Conservation (phyloP, 208 protist genomes). For the Crithidia acanthocephali region DNA sequence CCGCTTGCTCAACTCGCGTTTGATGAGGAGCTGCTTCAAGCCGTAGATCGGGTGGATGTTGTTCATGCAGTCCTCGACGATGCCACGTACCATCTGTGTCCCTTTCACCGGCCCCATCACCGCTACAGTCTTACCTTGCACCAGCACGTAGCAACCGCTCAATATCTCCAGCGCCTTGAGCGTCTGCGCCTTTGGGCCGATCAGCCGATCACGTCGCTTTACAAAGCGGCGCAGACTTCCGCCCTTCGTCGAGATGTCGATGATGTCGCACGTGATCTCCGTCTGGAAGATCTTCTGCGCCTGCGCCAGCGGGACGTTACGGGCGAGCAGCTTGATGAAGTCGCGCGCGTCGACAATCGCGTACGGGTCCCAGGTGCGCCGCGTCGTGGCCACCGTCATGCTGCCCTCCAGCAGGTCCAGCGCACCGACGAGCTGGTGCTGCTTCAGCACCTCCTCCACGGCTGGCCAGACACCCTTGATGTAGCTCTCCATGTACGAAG, state of each 20-base stretch:
- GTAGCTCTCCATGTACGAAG: slow-evolving; percentile 98
- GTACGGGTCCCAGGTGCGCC: slow-evolving; percentile 99
- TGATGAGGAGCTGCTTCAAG: slow-evolving; percentile 99
- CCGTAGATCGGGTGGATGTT: slow-evolving; percentile 99
- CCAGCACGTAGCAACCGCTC: slow-evolving; percentile 99
- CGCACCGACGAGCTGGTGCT: slow-evolving; percentile 95
- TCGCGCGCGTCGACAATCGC: slow-evolving; percentile 99
- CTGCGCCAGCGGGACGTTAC: slow-evolving; percentile 96
- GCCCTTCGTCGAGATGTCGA: slow-evolving; percentile 97
- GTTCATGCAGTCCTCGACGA: slow-evolving; percentile 99
- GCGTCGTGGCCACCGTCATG: slow-evolving; percentile 98
- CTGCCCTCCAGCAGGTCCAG: slow-evolving; percentile 96
- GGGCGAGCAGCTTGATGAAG: slow-evolving; percentile 97
- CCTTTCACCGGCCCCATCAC: slow-evolving; percentile 97
- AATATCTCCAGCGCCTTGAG: slow-evolving; percentile 99
- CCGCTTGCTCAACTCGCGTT: slow-evolving; percentile 98
- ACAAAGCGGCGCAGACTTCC: slow-evolving; percentile 98
- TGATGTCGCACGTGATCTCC: slow-evolving; percentile 98
- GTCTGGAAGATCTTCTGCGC: slow-evolving; percentile 98
- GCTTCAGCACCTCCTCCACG: slow-evolving; percentile 92
- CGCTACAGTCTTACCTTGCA: slow-evolving; percentile 98
- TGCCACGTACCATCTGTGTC: slow-evolving; percentile 95
- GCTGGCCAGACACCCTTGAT: slow-evolving; percentile 95
- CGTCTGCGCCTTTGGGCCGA: slow-evolving; percentile 98
- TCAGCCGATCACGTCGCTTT: slow-evolving; percentile 98